These are phyloP conservation scores for Tylopilus plumbeoviolaceoides DNA, from an alignment of 768 basidiomycete species.

Conservation along the genomic window DNA sequence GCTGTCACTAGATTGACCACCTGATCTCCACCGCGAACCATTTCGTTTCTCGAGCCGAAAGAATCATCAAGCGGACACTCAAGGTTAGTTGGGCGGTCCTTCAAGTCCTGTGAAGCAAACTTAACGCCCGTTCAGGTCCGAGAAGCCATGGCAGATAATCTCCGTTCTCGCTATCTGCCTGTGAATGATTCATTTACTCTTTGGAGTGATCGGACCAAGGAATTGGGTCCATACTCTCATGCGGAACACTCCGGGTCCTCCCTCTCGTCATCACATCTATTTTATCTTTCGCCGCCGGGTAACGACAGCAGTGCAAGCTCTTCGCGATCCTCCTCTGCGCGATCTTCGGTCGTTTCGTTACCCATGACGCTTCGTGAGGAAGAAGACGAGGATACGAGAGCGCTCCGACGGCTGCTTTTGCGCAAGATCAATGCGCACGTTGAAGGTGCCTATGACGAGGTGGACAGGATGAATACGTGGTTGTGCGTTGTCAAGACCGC, in stretches of 20 bases:
- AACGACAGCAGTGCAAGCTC: conserved; percentile 9
- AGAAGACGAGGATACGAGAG: conserved; percentile 62
- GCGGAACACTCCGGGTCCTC: neutral
- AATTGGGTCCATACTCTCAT: neutral
- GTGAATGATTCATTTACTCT: conserved; percentile 19
- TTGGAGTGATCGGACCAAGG: conserved; percentile 9
- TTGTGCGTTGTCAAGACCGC: conserved; percentile 62
- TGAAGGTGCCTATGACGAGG: conserved; percentile 56
- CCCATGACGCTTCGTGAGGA: conserved; percentile 47
- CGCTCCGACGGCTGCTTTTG: conserved; percentile 57
- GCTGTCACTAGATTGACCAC: conserved; percentile 45
- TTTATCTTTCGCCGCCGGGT: conserved; percentile 22
- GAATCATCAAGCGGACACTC: conserved; percentile 51
- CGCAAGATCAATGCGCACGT: conserved; percentile 61
- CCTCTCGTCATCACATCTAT: conserved; percentile 7
- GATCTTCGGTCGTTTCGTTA: conserved; percentile 42
- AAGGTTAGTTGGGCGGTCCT: conserved; percentile 37
- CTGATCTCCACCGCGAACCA: conserved; percentile 51
- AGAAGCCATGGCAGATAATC: conserved; percentile 41
- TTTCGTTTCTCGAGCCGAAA: conserved; percentile 54
- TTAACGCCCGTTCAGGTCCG: conserved; percentile 40
- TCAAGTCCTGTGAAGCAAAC: conserved; percentile 1
- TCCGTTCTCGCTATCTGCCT: conserved; percentile 32
- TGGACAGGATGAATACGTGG: conserved; percentile 59
- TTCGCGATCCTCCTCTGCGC: conserved; percentile 25